These are phyloP conservation scores for Acacia pycnantha DNA, from an alignment of 331 rosid genomes.

Conservation along the genomic window DNA sequence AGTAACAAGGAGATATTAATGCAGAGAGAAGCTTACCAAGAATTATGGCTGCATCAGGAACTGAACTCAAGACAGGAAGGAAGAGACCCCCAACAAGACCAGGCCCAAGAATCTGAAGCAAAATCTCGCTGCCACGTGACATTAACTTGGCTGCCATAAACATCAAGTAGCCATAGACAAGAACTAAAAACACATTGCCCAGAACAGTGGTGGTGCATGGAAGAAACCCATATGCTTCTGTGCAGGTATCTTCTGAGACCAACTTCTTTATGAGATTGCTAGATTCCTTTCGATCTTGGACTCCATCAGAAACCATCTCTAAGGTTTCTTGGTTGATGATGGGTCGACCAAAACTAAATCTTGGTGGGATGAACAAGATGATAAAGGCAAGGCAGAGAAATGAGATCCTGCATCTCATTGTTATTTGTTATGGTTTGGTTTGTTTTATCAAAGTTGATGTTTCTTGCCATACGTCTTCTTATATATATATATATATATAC, in stretches of 20 bases:
- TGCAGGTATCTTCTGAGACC: conserved; percentile 36
- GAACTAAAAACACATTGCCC: conserved; percentile 57
- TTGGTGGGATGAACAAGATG: conserved; percentile 7
- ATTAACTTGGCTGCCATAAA: conserved; percentile 52
- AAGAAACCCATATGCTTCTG: conserved; percentile 65
- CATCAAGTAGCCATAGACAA: conserved; percentile 64
- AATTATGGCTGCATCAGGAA: conserved; percentile 74
- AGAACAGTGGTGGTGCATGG: conserved; percentile 58
- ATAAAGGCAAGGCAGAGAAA: not conserved
- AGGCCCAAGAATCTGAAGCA: conserved; percentile 76
- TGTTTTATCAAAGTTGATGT: conserved; percentile 4
- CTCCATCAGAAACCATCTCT: conserved; percentile 56
- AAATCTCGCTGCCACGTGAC: conserved; percentile 63
- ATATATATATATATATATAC: not conserved
- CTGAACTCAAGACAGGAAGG: conserved; percentile 62
- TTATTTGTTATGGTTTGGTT: not conserved
- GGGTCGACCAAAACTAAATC: conserved; percentile 18
- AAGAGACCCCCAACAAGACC: conserved; percentile 72
- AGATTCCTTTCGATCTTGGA: conserved; percentile 19
- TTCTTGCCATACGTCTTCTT: not conserved
- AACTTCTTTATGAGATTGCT: not conserved
- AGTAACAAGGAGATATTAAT: not conserved
- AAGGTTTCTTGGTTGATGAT: conserved; percentile 14
- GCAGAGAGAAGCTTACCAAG: conserved; percentile 39
- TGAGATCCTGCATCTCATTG: conserved; percentile 8